Base-by-base conservation (phyloP, 495 filamentous ascomycete species). In the Aspergillus hancockii region DNA sequence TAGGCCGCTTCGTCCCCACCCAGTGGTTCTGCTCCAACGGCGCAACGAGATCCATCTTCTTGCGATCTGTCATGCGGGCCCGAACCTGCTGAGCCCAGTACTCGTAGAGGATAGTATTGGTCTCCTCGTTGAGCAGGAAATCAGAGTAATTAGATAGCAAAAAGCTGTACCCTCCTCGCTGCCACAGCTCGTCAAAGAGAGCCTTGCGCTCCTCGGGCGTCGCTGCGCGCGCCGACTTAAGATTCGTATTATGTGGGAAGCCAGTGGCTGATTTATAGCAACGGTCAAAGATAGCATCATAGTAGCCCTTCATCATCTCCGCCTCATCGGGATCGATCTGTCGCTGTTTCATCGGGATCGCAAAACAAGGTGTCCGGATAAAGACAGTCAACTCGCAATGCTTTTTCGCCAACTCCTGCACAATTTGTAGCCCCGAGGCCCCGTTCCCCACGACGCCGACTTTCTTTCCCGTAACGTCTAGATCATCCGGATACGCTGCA, bases 51-150 rank as follows among this genome's bases (percentile, higher is more conserved):
- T 85, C 79, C 51, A 71, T 65, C 54, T 80, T 79, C 12, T 50
- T 47, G 0, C 74, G 71, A 58, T 85, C 75, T 7, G 68, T 61
- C 56, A 88, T 80, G 13, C 83, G 75, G 8, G 71, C 67, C 0
- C 80, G 76, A 6, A 70, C 67, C 61, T 82, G 77, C 51, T 78
- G 71, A 38, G 66, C 69, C 83, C 83, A 86, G 70, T 84, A 86
- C 50, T 83, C 67, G 62, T 85, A 85, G 16, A 71, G 73, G 23
- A 73, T 69, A 4, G 65, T 10, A 59, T 85, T 86, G 8, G 81
- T 76, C 18, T 76, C 69, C 22, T 62, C 22, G 50, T 74, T 64
- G n/a, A 75, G 63, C 23, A 82, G 61, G 16, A 74, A 63, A 57
- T 86, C 83, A 8, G 68, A 71, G 71, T 83, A 86, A 34, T 73